Evolutionary conservation across 2,329 filamentous ascomycete species (phyloP).

Genomic region (Paecilomyces sp.): DNA sequence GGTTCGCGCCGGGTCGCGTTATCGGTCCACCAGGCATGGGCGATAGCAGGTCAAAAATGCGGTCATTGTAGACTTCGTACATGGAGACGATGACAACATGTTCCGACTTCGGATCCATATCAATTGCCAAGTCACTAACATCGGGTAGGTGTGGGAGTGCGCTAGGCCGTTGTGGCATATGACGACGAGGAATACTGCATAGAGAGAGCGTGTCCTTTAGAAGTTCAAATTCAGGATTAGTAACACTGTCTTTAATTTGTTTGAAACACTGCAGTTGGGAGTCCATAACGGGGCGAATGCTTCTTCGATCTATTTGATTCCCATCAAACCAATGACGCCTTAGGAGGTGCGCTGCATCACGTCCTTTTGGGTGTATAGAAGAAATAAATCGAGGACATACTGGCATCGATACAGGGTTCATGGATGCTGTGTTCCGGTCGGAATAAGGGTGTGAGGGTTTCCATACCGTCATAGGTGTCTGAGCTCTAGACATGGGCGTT

Average conservation of each 20-base stretch:
- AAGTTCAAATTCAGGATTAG: conserved; percentile 31
- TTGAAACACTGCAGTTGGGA: not conserved
- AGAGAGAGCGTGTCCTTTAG: conserved; percentile 52
- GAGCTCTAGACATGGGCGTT: conserved; percentile 55
- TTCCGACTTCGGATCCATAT: conserved; percentile 62
- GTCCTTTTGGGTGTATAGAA: conserved; percentile 5
- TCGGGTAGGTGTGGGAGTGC: conserved; percentile 67
- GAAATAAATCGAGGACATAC: conserved; percentile 6
- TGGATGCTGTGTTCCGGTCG: conserved; percentile 12
- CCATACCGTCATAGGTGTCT: conserved; percentile 38
- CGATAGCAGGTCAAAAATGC: conserved; percentile 87
- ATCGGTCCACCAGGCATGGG: conserved; percentile 36
- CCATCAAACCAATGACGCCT: not conserved
- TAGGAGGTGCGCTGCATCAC: conserved; percentile 4
- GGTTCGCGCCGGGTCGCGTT: conserved; percentile 37
- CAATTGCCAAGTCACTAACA: conserved; percentile 61
- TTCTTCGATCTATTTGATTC: not conserved
- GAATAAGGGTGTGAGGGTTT: conserved; percentile 24
- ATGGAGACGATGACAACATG: conserved; percentile 90
- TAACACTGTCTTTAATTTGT: conserved; percentile 17
- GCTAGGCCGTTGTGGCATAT: conserved; percentile 62
- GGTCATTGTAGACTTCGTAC: conserved; percentile 99
- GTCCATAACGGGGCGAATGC: not conserved
- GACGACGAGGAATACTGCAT: conserved; percentile 49
- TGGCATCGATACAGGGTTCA: conserved; percentile 11